Evolutionary conservation across 805 yeast genomes (phyloP).

Genomic region (Maudiozyma barnettii): DNA sequence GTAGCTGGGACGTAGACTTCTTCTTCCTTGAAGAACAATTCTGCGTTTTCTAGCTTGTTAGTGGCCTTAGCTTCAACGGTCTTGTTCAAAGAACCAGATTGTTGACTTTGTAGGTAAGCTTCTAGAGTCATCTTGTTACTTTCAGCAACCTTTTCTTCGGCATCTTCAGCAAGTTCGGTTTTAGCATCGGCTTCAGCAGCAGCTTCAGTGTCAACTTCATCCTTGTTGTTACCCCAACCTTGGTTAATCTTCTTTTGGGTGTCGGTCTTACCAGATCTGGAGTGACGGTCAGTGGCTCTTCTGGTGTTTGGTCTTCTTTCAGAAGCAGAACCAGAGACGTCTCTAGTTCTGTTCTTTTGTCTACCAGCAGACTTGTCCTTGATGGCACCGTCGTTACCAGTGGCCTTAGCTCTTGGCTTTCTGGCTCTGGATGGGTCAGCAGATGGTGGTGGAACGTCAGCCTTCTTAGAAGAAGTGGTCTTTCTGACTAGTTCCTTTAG

Average conservation of each 20-base stretch:
- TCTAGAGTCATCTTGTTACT: conserved; percentile 54
- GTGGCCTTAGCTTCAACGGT: conserved; percentile 36
- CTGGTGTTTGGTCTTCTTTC: conserved; percentile 48
- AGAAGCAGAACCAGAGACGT: conserved; percentile 43
- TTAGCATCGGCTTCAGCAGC: conserved; percentile 58
- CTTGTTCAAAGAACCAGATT: conserved; percentile 38
- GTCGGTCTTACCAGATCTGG: conserved; percentile 77
- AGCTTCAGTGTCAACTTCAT: conserved; percentile 55
- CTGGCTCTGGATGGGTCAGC: conserved; percentile 75
- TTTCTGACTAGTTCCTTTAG: conserved; percentile 76
- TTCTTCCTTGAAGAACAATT: conserved; percentile 55
- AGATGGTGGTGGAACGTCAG: conserved; percentile 71
- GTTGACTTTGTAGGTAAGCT: conserved; percentile 61
- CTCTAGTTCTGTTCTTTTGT: conserved; percentile 40
- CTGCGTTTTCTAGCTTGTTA: conserved; percentile 34
- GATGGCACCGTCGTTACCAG: conserved; percentile 87
- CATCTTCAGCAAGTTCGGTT: conserved; percentile 49
- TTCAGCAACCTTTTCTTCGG: conserved; percentile 36
- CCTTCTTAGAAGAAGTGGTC: conserved; percentile 77
- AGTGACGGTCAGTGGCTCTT: conserved; percentile 65
- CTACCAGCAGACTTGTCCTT: conserved; percentile 67
- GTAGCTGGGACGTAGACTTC: conserved; percentile 53
- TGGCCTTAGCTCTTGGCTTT: conserved; percentile 55
- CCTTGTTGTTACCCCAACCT: conserved; percentile 81
- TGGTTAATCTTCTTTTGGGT: conserved; percentile 72